A percentile compares a stretch with the other conserved stretches of the same genome.
These are phyloP conservation scores for Furculomyces boomerangus DNA, from an alignment of 371 early-diverging fungal genomes.

Conservation along the genomic window DNA sequence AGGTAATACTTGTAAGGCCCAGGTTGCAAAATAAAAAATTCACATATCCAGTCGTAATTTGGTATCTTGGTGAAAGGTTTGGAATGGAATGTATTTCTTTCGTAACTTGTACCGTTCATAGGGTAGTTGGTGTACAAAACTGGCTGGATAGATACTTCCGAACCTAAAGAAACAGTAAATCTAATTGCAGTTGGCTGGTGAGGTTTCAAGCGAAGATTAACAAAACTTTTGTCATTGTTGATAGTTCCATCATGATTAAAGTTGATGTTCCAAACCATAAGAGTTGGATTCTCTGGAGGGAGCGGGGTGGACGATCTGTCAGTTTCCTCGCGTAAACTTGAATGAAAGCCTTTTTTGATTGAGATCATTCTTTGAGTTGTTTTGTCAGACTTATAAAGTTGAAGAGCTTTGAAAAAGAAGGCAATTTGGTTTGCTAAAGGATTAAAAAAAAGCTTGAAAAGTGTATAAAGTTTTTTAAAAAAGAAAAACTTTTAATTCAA, in stretches of 20 bases:
- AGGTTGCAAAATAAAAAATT: constrained; percentile 38
- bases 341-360: too few species aligned
- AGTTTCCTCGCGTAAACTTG: too few species aligned
- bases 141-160: constrained; percentile 42
- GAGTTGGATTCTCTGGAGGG: constrained; percentile 15
- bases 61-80: constrained; percentile 14
- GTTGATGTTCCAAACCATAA: constrained; percentile 29
- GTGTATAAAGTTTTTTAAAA: too few species aligned
- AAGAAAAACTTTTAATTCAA: too few species aligned
- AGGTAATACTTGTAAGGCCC: constrained; percentile 83
- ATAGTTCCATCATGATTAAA: constrained; percentile 38
- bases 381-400: too few species aligned
- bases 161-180: constrained; percentile 62
- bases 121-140: constrained; percentile 71
- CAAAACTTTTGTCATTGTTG: constrained; percentile 32
- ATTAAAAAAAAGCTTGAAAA: too few species aligned
- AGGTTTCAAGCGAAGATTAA: constrained; percentile 56
- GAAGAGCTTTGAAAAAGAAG: too few species aligned
- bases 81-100: constrained; percentile 8
- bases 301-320: constrained; percentile 10
- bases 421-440: too few species aligned
- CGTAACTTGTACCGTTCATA: constrained; percentile 35
- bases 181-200: constrained; percentile 44
- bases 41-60: constrained; percentile 44
- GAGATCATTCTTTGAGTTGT: too few species aligned